These are phyloP conservation scores for Penicillium sp. DNA, from an alignment of 2,329 filamentous ascomycete species.

Conservation along the genomic window DNA sequence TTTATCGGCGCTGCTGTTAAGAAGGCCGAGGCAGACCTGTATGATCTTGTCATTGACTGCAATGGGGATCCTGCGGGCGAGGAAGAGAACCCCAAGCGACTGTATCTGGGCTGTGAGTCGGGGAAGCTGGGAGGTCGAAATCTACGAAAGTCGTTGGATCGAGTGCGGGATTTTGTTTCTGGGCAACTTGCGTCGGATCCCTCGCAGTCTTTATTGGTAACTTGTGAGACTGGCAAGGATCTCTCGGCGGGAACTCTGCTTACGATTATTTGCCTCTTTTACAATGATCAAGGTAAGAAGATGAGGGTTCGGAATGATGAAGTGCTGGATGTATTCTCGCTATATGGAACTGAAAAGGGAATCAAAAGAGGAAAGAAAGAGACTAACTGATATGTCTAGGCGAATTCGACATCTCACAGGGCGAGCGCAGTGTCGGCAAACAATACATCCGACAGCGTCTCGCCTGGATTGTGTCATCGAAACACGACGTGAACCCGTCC, in stretches of 20 bases:
- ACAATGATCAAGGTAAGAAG: conserved; percentile 63
- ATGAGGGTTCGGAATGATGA: not conserved
- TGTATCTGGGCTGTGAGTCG: conserved; percentile 68
- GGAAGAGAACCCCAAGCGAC: conserved; percentile 32
- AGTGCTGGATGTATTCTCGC: conserved; percentile 13
- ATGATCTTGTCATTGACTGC: conserved; percentile 48
- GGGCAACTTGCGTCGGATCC: conserved; percentile 35
- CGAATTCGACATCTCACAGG: conserved; percentile 32
- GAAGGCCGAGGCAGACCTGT: conserved; percentile 43
- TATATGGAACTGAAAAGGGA: conserved; percentile 25
- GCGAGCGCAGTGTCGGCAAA: conserved; percentile 64
- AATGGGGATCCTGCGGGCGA: conserved; percentile 28
- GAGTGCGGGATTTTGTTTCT: conserved; percentile 62
- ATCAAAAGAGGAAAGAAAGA: conserved; percentile 7
- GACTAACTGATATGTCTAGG: conserved; percentile 29
- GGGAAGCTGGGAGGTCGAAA: conserved; percentile 82
- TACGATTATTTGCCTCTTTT: conserved; percentile 74
- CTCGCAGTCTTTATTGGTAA: conserved; percentile 57
- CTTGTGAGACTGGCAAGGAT: conserved; percentile 79
- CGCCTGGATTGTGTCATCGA: conserved; percentile 78
- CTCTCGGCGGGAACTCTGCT: conserved; percentile 78
- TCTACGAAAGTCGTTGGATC: conserved; percentile 71
- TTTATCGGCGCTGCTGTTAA: conserved; percentile 38
- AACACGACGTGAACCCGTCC: conserved; percentile 80
- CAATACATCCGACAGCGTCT: conserved; percentile 74